These are phyloP conservation scores for Paraglomus occultum DNA, from an alignment of 192 early-diverging fungal species.

Conservation along the genomic window DNA sequence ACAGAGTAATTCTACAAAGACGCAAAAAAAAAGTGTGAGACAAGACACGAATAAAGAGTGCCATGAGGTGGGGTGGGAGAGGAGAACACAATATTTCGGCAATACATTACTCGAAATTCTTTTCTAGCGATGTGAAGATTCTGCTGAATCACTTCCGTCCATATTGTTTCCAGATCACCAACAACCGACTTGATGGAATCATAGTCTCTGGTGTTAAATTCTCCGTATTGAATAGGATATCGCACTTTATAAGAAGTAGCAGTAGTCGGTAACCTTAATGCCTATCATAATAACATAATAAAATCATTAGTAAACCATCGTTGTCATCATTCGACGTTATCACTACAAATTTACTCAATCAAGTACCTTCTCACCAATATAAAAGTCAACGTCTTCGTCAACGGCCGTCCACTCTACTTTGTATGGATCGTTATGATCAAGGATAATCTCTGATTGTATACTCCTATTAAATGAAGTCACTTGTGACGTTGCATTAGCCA, in stretches of 20 bases:
- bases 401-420: slow-evolving; percentile 81
- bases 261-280: slow-evolving; percentile 45
- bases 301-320: not conserved
- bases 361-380: slow-evolving; percentile 63
- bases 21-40: slow-evolving; percentile 5
- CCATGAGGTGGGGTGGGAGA: too few species aligned
- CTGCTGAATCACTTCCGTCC: slow-evolving; percentile 64
- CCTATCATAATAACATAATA: slow-evolving; percentile 32
- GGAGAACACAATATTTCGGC: not conserved
- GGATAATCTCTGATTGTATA: slow-evolving; percentile 62
- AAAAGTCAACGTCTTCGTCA: slow-evolving; percentile 44
- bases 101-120: slow-evolving; percentile 48
- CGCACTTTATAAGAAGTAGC: slow-evolving; percentile 48
- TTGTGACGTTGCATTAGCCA: slow-evolving; percentile 71
- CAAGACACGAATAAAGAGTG: not conserved
- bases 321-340: not conserved
- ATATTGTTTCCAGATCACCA: slow-evolving; percentile 78
- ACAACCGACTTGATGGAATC: slow-evolving; percentile 59
- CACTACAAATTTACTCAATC: not conserved
- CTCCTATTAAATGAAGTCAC: slow-evolving; percentile 72
- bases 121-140: slow-evolving; percentile 65
- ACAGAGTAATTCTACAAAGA: slow-evolving; percentile 53
- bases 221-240: slow-evolving; percentile 80
- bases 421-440: slow-evolving; percentile 90
- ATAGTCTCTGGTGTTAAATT: slow-evolving; percentile 76